phyloP scores from a whole-genome alignment of 2,329 filamentous ascomycete species.

The Neonectria hederae region DNA sequence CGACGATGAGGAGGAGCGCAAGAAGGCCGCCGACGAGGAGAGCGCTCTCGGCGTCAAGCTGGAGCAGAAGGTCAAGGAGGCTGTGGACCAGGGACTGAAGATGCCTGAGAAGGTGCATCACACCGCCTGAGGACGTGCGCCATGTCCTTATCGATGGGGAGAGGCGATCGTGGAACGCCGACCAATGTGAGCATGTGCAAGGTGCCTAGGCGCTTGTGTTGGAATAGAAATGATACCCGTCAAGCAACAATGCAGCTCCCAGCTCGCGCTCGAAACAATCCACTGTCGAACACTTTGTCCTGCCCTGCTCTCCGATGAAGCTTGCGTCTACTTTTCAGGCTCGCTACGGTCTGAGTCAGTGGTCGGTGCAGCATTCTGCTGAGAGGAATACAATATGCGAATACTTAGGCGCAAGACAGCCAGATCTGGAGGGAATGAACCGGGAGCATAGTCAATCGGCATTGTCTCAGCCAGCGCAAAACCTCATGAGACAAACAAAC shows the following conservation, averaged over 20 bases:
- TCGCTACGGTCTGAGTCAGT: background rate
- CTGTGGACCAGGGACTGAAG: constrained; percentile 59
- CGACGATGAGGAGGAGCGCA: constrained; percentile 42
- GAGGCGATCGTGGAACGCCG: background rate
- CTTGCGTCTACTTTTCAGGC: background rate
- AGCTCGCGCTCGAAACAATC: background rate
- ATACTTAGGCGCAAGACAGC: background rate
- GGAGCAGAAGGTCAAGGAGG: constrained; percentile 54
- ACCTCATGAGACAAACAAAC: background rate
- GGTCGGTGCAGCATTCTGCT: background rate
- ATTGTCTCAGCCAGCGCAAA: background rate
- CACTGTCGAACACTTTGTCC: background rate
- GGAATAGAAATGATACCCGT: constrained; percentile 7
- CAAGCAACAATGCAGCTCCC: background rate
- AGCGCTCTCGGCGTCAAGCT: constrained; percentile 49
- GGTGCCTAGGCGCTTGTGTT: background rate
- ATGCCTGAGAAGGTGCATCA: constrained; percentile 58
- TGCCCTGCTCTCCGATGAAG: background rate
- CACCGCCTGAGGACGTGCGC: background rate
- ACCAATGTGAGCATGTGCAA: background rate
- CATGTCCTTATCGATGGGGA: background rate
- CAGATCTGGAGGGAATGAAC: background rate
- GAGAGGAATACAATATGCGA: background rate
- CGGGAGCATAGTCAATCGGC: background rate
- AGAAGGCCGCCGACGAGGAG: constrained; percentile 32